Percentiles rank a stretch among this genome's conserved stretches.
Conservation (phyloP, 148 eudicot species). For the Cornus florida region DNA sequence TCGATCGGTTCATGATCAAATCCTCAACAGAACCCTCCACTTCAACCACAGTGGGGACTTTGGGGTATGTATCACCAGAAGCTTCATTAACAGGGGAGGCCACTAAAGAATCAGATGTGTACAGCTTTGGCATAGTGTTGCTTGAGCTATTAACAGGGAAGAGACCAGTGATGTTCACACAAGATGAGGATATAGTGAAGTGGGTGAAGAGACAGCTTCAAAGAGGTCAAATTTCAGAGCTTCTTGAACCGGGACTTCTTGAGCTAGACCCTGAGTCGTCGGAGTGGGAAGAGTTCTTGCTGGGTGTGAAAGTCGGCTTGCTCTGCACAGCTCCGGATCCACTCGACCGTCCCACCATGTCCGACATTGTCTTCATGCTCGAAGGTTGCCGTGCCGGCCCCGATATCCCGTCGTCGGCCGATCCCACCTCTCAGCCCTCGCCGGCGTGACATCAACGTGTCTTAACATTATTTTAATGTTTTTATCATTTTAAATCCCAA, state of each 20-base stretch:
- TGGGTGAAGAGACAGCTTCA: conserved; percentile 71
- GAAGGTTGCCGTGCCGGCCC: conserved; percentile 29
- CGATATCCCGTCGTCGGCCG: conserved; percentile 20
- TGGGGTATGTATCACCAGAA: conserved; percentile 62
- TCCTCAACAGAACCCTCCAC: conserved; percentile 40
- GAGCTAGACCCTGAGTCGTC: conserved; percentile 75
- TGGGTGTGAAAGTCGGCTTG: conserved; percentile 69
- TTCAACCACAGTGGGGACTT: conserved; percentile 44
- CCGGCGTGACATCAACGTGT: conserved; percentile 13
- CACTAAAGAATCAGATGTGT: conserved; percentile 54
- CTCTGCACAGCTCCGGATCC: conserved; percentile 64
- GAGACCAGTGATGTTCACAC: conserved; percentile 59
- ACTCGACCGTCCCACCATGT: conserved; percentile 23
- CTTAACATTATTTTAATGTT: background rate
- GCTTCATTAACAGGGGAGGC: conserved; percentile 37
- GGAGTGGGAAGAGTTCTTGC: conserved; percentile 76
- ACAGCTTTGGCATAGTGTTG: conserved; percentile 63
- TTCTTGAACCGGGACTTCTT: conserved; percentile 57
- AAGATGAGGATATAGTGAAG: conserved; percentile 65
- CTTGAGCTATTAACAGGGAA: conserved; percentile 64
- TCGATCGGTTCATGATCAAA: conserved; percentile 38
- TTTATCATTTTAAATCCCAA: too few relatives aligned
- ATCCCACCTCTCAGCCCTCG: conserved; percentile 25
- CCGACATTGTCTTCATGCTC: conserved; percentile 27
- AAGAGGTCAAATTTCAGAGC: conserved; percentile 58